Evolutionary conservation across 306 rosid genomes (phyloP), one percentile per base, ranked within the genome.

Genomic region (Begonia loranthoides): DNA sequence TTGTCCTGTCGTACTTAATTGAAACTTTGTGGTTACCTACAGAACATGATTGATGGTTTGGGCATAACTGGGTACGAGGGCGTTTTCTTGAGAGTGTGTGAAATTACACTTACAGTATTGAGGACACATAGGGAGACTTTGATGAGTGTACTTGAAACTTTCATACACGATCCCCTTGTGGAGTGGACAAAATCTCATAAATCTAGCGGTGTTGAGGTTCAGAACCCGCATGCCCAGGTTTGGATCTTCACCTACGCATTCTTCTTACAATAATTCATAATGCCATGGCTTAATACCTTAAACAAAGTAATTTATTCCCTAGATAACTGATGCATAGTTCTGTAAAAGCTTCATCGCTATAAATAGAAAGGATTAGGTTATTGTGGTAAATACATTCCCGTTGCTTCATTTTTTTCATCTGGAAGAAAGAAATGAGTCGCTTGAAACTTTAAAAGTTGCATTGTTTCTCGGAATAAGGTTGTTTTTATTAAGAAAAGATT

Each of bases 31-130:
- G 65, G 49, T 34, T 58, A 66, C 65, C 61, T 21, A 61, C 81
- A 90, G 97, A 90, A 90, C 76, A 82, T 90, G 86, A 85, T 90
- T 46, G 97, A 90, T 69, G 95, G 97, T 65, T 80, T 90, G 70
- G 97, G 97, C 65, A 82, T 90, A 64, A 90, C 95, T 45, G 97
- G 95, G 28, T 90, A 90, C 53, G 95, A 85, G 67, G 97, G 97
- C 41, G 53, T 76, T 63, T 85, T 90, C 73, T 74, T 90, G 74
- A 82, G 92, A 72, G 95, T 85, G 54, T 82, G 92, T 11, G 95
- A 90, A 73, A 82, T 90, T 66, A 90, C 97, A 15, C 80, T 90
- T 61, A 79, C 95, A 5, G 95, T 90, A 6, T 67, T 90, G 76
- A 82, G 97, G 85, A 80, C 83, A 47, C 94, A 90, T 81, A 71